Base-by-base conservation (phyloP, 257 asterid species). In the Solanum stenotomum region DNA sequence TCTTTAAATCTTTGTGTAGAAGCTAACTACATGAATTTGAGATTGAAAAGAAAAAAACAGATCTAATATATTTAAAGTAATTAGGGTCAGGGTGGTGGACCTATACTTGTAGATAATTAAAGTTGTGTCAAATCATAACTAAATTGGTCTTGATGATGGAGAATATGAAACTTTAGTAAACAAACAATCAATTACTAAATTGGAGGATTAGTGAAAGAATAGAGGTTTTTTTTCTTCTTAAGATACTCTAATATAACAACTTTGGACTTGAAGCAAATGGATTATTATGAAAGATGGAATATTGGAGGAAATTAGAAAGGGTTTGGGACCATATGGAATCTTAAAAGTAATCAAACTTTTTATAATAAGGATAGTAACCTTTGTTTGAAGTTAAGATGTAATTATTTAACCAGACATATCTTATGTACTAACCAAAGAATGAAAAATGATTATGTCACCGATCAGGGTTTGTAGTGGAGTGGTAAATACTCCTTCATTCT, bases 321-420 rank as follows among this genome's bases (percentile, higher is more conserved):
- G 3, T 67, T 87, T 65, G 90, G 90, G 89, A 87, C 91, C 89
- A 84, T 65, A n/a, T n/a, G 88, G 90, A 89, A 90, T 91, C 88
- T 90, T 89, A 87, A 90, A 86, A 89, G 52, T 74, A 74, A 71
- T 72, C 63, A n/a, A 88, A 33, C 44, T 10, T 34, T 5, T 84
- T 8, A 74, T 85, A 38, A 90, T 61, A 84, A 90, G 75, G 70
- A 85, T 74, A 89, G 83, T 90, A 22, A 83, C 82, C 88, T 74
- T 34, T 27, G 59, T 74, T 65, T 91, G 91, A 90, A 90, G 90
- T 78, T 89, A 87, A 90, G 91, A 83, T 10, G 83, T 84, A 87
- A 92, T 92, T 86, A 90, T 91, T 88, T 89, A 91, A 93, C 88
- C 88, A 88, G 90, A 90, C 83, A 74, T 87, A 82, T 85, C 89